phyloP scores from a whole-genome alignment of 1,284 basidiomycete species.

The Leccinum fallax region DNA sequence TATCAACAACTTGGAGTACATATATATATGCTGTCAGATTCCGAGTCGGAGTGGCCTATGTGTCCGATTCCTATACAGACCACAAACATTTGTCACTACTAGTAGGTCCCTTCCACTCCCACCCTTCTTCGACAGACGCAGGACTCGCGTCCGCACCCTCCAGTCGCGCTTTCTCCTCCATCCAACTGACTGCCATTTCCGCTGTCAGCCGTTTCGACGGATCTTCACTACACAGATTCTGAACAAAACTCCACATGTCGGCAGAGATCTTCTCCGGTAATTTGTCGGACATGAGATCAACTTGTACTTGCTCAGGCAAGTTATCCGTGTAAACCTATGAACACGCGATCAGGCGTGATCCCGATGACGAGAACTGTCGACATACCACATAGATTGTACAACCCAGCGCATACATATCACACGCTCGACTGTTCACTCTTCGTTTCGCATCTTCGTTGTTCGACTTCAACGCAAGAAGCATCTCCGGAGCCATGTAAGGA shows the following conservation, averaged over 20 bases:
- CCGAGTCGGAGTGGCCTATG: too few species aligned
- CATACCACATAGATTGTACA: conserved; percentile 33
- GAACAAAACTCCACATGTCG: conserved; percentile 32
- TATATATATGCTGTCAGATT: too few species aligned
- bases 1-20: too few species aligned
- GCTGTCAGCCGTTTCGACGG: conserved; percentile 27
- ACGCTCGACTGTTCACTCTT: conserved; percentile 27
- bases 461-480: conserved; percentile 10
- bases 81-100: conserved; percentile 14
- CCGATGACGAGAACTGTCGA: background rate
- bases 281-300: background rate
- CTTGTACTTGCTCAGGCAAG: fast-evolving
- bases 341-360: background rate
- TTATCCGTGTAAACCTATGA: conserved; percentile 21
- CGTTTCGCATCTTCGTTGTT: conserved; percentile 2
- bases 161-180: conserved; percentile 13
- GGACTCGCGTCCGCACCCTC: conserved; percentile 11
- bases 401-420: conserved; percentile 35
- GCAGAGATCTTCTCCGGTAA: conserved; percentile 20
- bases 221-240: conserved; percentile 24
- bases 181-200: conserved; percentile 20
- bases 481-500: conserved; percentile 30
- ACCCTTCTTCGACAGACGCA: conserved; percentile 23
- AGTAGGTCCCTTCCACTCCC: conserved; percentile 16
- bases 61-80: conserved; percentile 5